Percentiles rank a stretch among this genome's conserved stretches.
phyloP scores from a whole-genome alignment of 768 basidiomycete genomes.

The Pseudohyphozyma bogoriensis region DNA sequence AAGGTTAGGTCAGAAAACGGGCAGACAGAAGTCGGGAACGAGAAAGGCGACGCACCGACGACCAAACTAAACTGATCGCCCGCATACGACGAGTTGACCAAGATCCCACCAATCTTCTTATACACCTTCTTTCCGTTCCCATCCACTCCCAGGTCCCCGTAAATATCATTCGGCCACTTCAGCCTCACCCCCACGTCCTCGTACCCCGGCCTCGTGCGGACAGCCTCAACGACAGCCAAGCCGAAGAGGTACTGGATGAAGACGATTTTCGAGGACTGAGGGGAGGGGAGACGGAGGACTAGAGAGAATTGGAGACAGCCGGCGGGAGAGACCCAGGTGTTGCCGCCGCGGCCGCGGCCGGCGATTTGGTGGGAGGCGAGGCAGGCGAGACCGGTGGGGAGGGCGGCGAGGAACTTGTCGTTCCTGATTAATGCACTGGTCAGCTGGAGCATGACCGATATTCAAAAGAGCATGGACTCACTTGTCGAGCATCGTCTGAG shows the following conservation, averaged over 20 bases:
- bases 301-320: slow-evolving; percentile 82
- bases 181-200: slow-evolving; percentile 55
- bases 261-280: slow-evolving; percentile 59
- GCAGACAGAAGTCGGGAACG: background rate
- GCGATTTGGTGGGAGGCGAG: slow-evolving; percentile 78
- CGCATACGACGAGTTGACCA: slow-evolving; percentile 79
- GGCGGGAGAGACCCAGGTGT: slow-evolving; percentile 82
- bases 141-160: slow-evolving; percentile 48
- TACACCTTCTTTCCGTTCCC: slow-evolving; percentile 39
- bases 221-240: slow-evolving; percentile 75
- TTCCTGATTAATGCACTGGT: slow-evolving; percentile 49
- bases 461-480: slow-evolving; percentile 41
- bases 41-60: slow-evolving; percentile 53
- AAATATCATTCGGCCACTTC: slow-evolving; percentile 98
- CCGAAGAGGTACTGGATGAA: slow-evolving; percentile 90
- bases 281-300: slow-evolving; percentile 52
- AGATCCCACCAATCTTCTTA: slow-evolving; percentile 78
- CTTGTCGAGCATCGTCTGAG: slow-evolving; percentile 91
- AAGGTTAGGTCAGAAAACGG: background rate
- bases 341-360: slow-evolving; percentile 77
- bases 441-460: background rate
- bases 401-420: slow-evolving; percentile 52
- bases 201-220: slow-evolving; percentile 43
- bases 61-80: slow-evolving; percentile 63
- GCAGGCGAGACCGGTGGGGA: slow-evolving; percentile 69